Percentiles rank a stretch among this genome's conserved stretches.
phyloP scores from a whole-genome alignment of 2,329 filamentous ascomycete genomes.

The Cordyceps fumosorosea region DNA sequence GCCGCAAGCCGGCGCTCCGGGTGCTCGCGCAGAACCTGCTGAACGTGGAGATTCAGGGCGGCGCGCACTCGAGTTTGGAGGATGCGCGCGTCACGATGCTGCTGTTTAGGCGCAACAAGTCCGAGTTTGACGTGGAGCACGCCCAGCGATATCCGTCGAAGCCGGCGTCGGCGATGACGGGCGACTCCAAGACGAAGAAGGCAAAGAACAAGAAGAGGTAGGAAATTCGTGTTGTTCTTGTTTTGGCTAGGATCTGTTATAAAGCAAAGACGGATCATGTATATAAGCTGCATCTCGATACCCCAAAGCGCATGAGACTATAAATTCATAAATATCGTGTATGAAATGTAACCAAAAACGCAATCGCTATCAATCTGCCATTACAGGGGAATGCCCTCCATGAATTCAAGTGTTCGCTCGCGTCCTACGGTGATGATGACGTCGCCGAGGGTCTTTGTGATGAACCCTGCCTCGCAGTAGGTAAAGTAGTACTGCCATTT shows the following conservation, averaged over 20 bases:
- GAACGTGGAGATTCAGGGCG: conserved; percentile 55
- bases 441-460: conserved; percentile 65
- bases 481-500: conserved; percentile 59
- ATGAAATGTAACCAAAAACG: neutral
- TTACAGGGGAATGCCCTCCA: conserved; percentile 62
- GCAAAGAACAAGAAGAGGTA: conserved; percentile 36
- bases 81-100: conserved; percentile 90
- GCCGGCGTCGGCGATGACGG: conserved; percentile 16
- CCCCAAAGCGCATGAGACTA: neutral
- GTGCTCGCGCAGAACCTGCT: conserved; percentile 51
- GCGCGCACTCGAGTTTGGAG: conserved; percentile 60
- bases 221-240: neutral
- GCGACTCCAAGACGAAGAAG: conserved; percentile 24
- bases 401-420: conserved; percentile 59
- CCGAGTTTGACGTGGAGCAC: conserved; percentile 77
- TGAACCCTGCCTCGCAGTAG: conserved; percentile 69
- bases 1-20: conserved; percentile 62
- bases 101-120: conserved; percentile 76
- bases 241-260: neutral
- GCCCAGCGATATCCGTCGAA: conserved; percentile 54
- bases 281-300: conserved; percentile 11
- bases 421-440: conserved; percentile 64
- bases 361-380: neutral
- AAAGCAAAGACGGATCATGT: neutral
- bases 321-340: neutral